Base-by-base conservation (phyloP, 208 protist genomes). In the Naegleria lovaniensis region DNA sequence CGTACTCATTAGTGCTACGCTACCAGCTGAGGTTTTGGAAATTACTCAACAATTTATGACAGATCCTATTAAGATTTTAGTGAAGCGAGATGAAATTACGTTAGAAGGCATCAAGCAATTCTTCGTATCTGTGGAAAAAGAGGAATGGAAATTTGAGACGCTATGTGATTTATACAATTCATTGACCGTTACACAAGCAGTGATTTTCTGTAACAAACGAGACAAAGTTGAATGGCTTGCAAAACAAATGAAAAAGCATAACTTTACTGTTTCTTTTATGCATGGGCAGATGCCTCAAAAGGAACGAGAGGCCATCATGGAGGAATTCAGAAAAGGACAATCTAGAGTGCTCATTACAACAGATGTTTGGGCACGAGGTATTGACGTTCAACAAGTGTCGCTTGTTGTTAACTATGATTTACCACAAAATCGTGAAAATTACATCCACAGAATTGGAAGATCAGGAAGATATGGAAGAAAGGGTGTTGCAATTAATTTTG, bases 151-250 rank as follows among this genome's bases (percentile, higher is more conserved):
- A 94, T 99, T 99, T 91, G 98, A 99, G 48, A 99, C 98, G 7
- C 95, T 99, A 15, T 98, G 97, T 89, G 99, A 99, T 93, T 94
- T 99, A 33, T 99, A 99, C 93, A 98, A 99, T 59, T 98, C 95
- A 9, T 94, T 99, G 5, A 99, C 97, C 5, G 99, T 99, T 90
- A 98, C 98, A 55, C 98, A 96, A 92, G 96, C 98, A 36, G 98
- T 99, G 15, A 99, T 99, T 84, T 99, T 99, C 93, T 98, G 96
- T 94, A 99, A 99, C 95, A 99, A 97, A 0, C 95, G 97, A 86
- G 95, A 96, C 85, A 99, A 99, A 94, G 99, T 99, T n/a, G 98
- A 99, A 91, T 98, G 97, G 95, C 94, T 99, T 41, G 96, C 97
- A n/a, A 95, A 98, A 90, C 97, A 99, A 92, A 97, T 99, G 96